These are phyloP conservation scores for Suillus brevipes DNA, from an alignment of 768 basidiomycete genomes.

Conservation along the genomic window DNA sequence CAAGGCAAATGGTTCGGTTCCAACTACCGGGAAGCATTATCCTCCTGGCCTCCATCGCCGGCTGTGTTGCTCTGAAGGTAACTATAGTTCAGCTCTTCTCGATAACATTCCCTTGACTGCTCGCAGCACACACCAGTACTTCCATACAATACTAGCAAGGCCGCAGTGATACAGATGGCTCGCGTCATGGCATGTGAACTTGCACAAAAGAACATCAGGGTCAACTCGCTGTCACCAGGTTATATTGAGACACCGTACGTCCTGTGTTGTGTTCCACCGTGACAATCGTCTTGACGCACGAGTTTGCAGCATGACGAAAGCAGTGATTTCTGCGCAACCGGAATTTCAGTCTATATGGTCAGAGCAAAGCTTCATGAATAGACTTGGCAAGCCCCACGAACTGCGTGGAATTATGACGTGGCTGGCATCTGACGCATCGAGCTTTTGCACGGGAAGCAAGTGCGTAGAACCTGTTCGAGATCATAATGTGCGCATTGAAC, in stretches of 20 bases:
- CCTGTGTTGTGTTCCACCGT: constrained; percentile 12
- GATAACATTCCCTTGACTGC: neutral
- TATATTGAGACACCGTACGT: constrained; percentile 63
- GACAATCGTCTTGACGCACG: neutral
- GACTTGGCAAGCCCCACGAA: constrained; percentile 66
- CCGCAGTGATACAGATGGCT: constrained; percentile 71
- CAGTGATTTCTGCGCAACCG: constrained; percentile 57
- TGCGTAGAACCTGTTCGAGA: constrained; percentile 36
- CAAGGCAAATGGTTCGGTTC: constrained; percentile 47
- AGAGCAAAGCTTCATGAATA: constrained; percentile 57
- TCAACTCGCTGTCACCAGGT: constrained; percentile 69
- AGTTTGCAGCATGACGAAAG: constrained; percentile 57
- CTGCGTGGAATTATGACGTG: constrained; percentile 63
- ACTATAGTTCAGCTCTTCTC: neutral
- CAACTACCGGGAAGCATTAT: constrained; percentile 48
- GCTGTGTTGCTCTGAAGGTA: constrained; percentile 42
- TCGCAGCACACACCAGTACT: constrained; percentile 62
- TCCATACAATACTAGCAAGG: constrained; percentile 68
- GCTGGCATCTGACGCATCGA: constrained; percentile 68
- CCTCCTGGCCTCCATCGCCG: constrained; percentile 52
- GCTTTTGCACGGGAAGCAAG: constrained; percentile 76
- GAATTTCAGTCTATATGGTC: constrained; percentile 62
- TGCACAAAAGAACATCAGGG: constrained; percentile 58
- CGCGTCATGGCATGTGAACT: constrained; percentile 76
- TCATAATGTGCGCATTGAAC: neutral